A percentile compares a stretch with the other conserved stretches of the same genome.
Conservation (phyloP, 176 grass and related monocot species). For the Musa schizocarpa region DNA sequence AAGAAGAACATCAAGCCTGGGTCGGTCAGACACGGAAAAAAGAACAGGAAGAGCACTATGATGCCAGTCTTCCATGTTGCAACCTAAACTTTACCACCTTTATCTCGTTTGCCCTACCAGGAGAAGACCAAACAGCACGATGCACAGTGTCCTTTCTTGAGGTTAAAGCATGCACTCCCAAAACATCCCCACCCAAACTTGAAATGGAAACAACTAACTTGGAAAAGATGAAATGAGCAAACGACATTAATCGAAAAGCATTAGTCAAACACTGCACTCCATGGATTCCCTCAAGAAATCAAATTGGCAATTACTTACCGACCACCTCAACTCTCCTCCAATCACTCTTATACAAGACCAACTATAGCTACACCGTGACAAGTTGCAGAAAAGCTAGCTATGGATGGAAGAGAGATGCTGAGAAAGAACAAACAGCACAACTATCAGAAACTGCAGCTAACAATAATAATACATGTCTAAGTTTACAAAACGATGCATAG, state of each 20-base stretch:
- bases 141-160: not conserved
- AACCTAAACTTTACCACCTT: not conserved
- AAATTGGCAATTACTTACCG: no score
- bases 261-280: no score
- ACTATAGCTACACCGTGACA: no score
- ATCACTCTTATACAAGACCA: no score
- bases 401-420: not conserved
- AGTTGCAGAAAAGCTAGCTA: no score
- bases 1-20: no score
- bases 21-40: no score
- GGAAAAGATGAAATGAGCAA: no score
- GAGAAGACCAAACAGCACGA: not conserved
- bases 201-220: no score
- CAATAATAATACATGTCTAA: not conserved
- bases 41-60: not conserved
- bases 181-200: not conserved
- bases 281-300: no score
- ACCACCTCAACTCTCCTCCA: no score
- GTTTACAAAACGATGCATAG: slow-evolving; percentile 4
- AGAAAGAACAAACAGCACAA: not conserved
- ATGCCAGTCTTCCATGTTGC: not conserved
- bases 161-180: not conserved
- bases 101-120: not conserved
- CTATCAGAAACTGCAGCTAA: not conserved
- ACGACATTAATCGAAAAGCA: no score